Evolutionary conservation across 2,329 filamentous ascomycete species (phyloP), one percentile per base, ranked within the genome.

Genomic region (Xylaria digitata): DNA sequence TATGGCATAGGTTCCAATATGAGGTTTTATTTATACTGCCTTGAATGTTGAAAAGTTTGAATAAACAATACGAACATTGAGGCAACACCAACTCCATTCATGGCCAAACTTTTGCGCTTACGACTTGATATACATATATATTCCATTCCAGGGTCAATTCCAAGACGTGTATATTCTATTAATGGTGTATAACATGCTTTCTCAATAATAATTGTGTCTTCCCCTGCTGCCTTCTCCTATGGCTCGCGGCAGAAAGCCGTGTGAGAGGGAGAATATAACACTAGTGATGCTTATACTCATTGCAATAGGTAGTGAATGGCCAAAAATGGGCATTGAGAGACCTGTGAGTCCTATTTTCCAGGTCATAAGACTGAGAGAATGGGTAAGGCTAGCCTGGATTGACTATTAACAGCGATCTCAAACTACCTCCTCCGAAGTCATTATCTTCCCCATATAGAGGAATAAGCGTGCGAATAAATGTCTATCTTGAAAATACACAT

Each of bases 381-480:
- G 6, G 13, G 2, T 26, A 17, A 26, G 8, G 19, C 26, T 45
- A 19, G 9, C 46, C 1, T 21, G 19, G 6, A 54, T 26, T 54
- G 40, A 13, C 6, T 11, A 30, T 43, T 13, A 8, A n/a, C 48
- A 8, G n/a, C 48, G 23, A 3, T n/a, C n/a, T 46, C 15, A 30
- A 45, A 32, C 42, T 21, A 26, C 7, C 15, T 11, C 26, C n/a
- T 17, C 7, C 40, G 40, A 11, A 32, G 46, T 26, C 23, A 45
- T 34, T n/a, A 5, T 11, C 17, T 23, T 26, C 7, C 3, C n/a
- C 2, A 21, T 54, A n/a, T 2, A 42, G 11, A 54, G 49, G 40
- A 30, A 54, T 26, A 48, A 37, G 26, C 50, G 8, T 40, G 26
- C 23, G 59, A 54, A 55, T 61, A 54, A 61, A 37, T 13, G 9